Base-by-base conservation (phyloP, 2,329 filamentous ascomycete genomes). In the Neofusicoccum umdonicola region DNA sequence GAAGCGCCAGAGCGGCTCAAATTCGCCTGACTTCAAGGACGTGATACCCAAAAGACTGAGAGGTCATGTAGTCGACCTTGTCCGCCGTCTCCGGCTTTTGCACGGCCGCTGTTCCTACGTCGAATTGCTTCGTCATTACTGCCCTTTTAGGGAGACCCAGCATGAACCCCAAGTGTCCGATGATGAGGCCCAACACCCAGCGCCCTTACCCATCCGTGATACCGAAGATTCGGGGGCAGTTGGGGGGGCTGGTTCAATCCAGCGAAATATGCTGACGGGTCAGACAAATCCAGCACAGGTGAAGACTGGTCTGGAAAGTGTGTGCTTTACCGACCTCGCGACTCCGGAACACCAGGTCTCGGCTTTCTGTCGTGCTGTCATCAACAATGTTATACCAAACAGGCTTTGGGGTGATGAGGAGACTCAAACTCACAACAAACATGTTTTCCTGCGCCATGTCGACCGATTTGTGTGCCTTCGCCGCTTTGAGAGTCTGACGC, bases 51-150 rank as follows among this genome's bases (percentile, higher is more conserved):
- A 86, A 73, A 80, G 91, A 66, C 82, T 98, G 19, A 85, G 91
- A 67, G 91, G 91, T 1, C 76, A 78, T 4, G 74, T 82, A 0
- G 76, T 84, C 45, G 75, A 81, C 4, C 79, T 99, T 37, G 83
- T 93, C 1, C 80, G 82, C 66, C 87, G 85, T 65, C 74, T 98
- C 50, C 91, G 93, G 67, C 82, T 85, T 65, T 81, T 89, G 13
- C 92, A 97, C 72, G 76, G 80, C 15, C 85, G 86, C 22, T 98
- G 93, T 74, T 87, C 93, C 0, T 98, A 97, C 75, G 81, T 83
- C n/a, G 85, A 90, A 67, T 79, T 98, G 52, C 78, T 99, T 31
- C 83, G 87, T 15, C 84, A 97, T 76, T 92, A 98, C 74, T 99
- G 95, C 45, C 64, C 45, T 4, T 31, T 7, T 31, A 31, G 4